Evolutionary conservation across 306 rosid species (phyloP).

Genomic region (Dryas alaskensis): DNA sequence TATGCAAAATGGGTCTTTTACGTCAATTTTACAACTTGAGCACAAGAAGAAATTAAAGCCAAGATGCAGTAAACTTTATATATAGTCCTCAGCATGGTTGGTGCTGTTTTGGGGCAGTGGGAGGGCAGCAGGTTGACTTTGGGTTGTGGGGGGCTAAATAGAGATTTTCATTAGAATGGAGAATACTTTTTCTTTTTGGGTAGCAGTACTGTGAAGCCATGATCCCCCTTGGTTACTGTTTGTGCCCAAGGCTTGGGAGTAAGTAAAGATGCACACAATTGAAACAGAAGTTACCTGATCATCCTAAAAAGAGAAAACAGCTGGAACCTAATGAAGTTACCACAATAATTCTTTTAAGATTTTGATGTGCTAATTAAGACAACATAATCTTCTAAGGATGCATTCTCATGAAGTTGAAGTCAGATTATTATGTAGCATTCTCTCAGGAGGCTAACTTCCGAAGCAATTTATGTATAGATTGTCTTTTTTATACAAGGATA

Average conservation of each 20-base stretch:
- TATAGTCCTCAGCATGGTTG: too few relatives aligned
- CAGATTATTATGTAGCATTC: background rate
- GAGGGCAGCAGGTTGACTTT: too few relatives aligned
- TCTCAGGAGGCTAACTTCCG: background rate
- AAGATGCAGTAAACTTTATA: too few relatives aligned
- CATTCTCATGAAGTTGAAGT: background rate
- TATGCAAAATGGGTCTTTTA: too few relatives aligned
- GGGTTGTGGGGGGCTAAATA: background rate
- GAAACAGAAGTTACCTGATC: background rate
- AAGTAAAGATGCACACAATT: background rate
- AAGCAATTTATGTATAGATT: background rate
- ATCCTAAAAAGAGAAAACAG: background rate
- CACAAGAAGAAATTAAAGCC: too few relatives aligned
- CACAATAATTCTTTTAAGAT: too few relatives aligned
- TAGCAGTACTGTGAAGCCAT: background rate
- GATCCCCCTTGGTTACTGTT: background rate
- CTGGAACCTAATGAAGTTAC: background rate
- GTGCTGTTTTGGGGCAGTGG: too few relatives aligned
- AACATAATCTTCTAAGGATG: background rate
- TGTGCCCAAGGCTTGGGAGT: background rate
- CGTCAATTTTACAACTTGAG: too few relatives aligned
- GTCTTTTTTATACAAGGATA: slow-evolving; percentile 34
- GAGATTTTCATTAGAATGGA: background rate
- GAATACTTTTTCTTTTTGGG: background rate
- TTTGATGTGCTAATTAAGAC: background rate